A percentile compares a stretch with the other conserved stretches of the same genome.
Conservation (phyloP, 1,284 basidiomycete species). For the Irpex sp. region DNA sequence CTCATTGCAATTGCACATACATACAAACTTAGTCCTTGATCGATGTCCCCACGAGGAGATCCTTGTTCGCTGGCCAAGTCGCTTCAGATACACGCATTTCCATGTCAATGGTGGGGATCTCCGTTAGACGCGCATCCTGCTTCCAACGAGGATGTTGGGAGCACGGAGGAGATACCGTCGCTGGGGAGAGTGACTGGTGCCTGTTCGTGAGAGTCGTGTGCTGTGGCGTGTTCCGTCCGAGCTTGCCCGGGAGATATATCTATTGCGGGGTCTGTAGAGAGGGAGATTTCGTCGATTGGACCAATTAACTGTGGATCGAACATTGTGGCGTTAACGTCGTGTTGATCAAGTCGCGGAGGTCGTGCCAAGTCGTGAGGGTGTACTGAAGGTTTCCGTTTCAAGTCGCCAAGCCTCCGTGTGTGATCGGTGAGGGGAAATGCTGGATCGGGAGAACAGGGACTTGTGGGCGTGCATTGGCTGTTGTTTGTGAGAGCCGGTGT, state of each 20-base stretch:
- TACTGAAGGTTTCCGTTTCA: background rate
- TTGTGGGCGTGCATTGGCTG: background rate
- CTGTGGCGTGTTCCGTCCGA: background rate
- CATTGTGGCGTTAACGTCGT: background rate
- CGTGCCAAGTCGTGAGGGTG: background rate
- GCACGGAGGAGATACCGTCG: background rate
- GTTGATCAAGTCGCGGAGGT: background rate
- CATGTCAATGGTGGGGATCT: background rate
- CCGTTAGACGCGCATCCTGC: background rate
- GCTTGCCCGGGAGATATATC: background rate
- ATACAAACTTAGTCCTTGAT: background rate
- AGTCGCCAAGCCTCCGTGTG: background rate
- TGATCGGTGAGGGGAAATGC: background rate
- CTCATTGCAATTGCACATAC: background rate
- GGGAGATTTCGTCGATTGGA: background rate
- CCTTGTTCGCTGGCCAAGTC: background rate
- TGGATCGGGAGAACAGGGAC: background rate
- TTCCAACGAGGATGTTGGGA: background rate
- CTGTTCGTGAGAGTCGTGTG: background rate
- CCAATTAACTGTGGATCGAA: background rate
- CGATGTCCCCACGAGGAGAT: background rate
- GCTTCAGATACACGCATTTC: background rate
- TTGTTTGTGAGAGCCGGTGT: background rate
- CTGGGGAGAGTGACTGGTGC: background rate
- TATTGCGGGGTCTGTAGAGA: background rate